A percentile compares a stretch with the other conserved stretches of the same genome.
Conservation (phyloP, 208 protist species). For the Trypanosoma platydactyli region DNA sequence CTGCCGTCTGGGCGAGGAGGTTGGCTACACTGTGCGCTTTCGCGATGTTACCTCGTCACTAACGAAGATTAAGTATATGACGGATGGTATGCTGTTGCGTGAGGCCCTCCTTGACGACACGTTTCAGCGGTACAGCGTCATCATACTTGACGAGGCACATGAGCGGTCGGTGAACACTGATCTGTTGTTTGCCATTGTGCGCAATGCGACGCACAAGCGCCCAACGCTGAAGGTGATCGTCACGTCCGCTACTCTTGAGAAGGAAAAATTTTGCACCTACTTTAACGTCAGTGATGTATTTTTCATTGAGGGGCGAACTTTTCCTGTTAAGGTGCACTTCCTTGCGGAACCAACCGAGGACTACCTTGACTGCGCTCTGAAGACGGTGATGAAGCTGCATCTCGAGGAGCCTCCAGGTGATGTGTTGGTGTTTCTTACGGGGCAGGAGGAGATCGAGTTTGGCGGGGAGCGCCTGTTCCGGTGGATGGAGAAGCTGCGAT, state of each 20-base stretch:
- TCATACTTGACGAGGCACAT: constrained; percentile 99
- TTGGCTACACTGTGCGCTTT: constrained; percentile 99
- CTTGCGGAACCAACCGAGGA: constrained; percentile 92
- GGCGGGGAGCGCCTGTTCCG: constrained; percentile 96
- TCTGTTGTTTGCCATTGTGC: constrained; percentile 98
- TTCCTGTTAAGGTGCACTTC: constrained; percentile 97
- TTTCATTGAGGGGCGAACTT: constrained; percentile 97
- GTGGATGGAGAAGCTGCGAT: constrained; percentile 82
- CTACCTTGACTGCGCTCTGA: constrained; percentile 96
- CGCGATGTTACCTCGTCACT: constrained; percentile 96
- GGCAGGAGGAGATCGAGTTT: constrained; percentile 99
- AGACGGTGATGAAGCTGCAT: constrained; percentile 99
- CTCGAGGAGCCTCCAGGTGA: constrained; percentile 97
- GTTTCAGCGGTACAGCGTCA: constrained; percentile 95
- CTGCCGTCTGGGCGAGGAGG: constrained; percentile 96
- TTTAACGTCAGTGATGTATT: constrained; percentile 97
- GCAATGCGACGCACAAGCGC: constrained; percentile 89
- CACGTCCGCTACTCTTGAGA: constrained; percentile 98
- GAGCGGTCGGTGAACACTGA: constrained; percentile 99
- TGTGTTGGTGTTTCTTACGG: constrained; percentile 99
- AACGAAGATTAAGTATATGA: constrained; percentile 99
- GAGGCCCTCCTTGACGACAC: constrained; percentile 96
- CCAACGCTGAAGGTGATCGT: constrained; percentile 97
- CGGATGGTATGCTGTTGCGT: constrained; percentile 98
- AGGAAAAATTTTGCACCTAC: constrained; percentile 98